Evolutionary conservation across 1,139 yeast genomes (phyloP).

Genomic region (Taphrina wiesneri): DNA sequence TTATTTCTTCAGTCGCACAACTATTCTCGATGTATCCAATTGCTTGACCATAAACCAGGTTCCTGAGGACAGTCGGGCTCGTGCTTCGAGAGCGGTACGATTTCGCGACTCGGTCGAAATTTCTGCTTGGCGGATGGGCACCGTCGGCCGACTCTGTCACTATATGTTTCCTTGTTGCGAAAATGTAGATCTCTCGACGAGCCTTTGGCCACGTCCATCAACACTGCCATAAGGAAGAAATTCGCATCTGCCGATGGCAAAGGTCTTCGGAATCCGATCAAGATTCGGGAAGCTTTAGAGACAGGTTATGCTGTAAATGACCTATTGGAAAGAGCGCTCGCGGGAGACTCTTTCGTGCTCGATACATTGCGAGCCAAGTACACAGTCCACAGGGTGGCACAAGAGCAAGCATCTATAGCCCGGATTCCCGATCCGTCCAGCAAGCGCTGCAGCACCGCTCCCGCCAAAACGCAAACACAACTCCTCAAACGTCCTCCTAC

Average conservation of each 20-base stretch:
- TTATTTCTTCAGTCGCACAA: neutral
- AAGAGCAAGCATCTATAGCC: neutral
- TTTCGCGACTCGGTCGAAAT: conserved; percentile 3
- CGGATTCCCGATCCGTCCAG: neutral
- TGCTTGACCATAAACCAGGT: neutral
- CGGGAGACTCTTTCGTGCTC: neutral
- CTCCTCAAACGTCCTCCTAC: neutral
- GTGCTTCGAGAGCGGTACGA: neutral
- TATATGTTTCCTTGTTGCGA: conserved; percentile 4
- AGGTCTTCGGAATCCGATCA: conserved; percentile 1
- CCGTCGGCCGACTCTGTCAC: conserved; percentile 12
- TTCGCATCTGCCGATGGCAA: conserved; percentile 16
- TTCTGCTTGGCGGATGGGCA: conserved; percentile 24
- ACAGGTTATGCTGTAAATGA: neutral
- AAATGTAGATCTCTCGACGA: neutral
- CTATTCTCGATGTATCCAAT: neutral
- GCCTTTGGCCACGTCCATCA: neutral
- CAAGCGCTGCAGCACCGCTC: neutral
- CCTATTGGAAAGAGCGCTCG: neutral
- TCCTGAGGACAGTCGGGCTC: no score
- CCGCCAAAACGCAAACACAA: neutral
- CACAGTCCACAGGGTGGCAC: neutral
- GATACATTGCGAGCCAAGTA: neutral
- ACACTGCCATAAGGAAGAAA: neutral
- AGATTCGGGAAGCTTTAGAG: conserved; percentile 6